Evolutionary conservation across 192 early-diverging fungal species (phyloP), one percentile per base, ranked within the genome.

Genomic region (Phlyctochytrium arcticum): DNA sequence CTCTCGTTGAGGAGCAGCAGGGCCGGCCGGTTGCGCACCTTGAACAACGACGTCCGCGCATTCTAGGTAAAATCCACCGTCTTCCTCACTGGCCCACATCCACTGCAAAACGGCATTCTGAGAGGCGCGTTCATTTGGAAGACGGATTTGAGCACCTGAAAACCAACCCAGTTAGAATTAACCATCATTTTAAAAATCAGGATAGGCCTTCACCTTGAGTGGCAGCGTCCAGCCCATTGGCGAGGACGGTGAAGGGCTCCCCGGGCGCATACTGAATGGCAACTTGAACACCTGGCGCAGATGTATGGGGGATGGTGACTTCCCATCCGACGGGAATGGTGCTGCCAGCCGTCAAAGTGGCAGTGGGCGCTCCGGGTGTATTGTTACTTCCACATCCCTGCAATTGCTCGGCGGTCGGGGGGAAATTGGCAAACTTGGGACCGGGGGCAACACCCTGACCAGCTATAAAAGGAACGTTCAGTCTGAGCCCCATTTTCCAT

Each of bases 1-100:
- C n/a, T n/a, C n/a, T n/a, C n/a, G n/a, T n/a, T n/a, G n/a, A n/a
- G n/a, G n/a, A 21, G 50, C 9, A 8, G 30, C 55, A n/a, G 36
- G 7, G 8, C 12, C 33, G 7, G 50, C 36, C 2, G 1, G 31
- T 46, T 36, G 31, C 27, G 33, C 24, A 19, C 31, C 35, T 34
- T 57, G n/a, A 7, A 77, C 48, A 17, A 49, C 54, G 37, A 77
- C 57, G 48, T 77, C 76, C 15, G 76, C 30, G 48, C 76, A 78
- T 55, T 64, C 76, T 72, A 78, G 42, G 47, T 78, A 78, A 48
- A 78, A 78, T 1, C 76, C 76, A n/a, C 75, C 75, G 59, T 78
- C 76, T 47, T 69, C 71, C 34, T 78, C 42, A 3, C 60, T 51
- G 15, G 67, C 73, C 76, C 76, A 78, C 65, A 77, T 34, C 77